Conservation (phyloP, 140 eudicot genomes). For the Flaveria floridana region DNA sequence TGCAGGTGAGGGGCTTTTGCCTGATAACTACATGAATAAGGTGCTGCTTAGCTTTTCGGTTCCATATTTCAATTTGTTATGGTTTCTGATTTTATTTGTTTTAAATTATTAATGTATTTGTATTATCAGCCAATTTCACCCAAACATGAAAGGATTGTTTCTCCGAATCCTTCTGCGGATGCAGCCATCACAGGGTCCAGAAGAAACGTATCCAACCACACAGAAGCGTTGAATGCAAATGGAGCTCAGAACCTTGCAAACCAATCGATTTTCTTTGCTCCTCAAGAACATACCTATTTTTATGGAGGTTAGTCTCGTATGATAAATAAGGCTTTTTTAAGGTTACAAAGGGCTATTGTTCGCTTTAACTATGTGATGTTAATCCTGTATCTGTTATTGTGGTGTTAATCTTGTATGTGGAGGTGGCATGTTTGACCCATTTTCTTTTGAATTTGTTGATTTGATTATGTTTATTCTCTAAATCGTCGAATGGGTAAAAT, state of each 20-base stretch:
- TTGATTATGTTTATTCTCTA: neutral
- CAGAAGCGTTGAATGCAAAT: conserved; percentile 49
- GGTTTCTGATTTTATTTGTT: neutral
- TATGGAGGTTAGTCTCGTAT: conserved; percentile 61
- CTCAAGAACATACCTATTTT: conserved; percentile 64
- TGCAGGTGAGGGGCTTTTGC: conserved; percentile 63
- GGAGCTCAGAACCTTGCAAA: conserved; percentile 45
- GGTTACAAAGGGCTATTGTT: conserved; percentile 10
- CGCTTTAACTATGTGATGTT: neutral
- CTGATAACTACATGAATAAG: conserved; percentile 64
- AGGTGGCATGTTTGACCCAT: neutral
- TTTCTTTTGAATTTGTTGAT: neutral
- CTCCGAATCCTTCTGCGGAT: conserved; percentile 66
- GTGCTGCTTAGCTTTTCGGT: conserved; percentile 33
- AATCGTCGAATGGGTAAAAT: neutral
- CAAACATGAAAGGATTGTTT: conserved; percentile 72
- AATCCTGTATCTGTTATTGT: neutral
- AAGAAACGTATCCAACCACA: conserved; percentile 43
- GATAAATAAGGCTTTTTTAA: neutral
- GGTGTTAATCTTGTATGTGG: neutral
- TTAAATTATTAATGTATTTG: conserved; percentile 28
- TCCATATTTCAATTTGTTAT: neutral
- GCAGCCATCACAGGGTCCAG: conserved; percentile 57
- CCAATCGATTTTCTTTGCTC: conserved; percentile 46
- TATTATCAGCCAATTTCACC: conserved; percentile 68